A percentile compares a stretch with the other conserved stretches of the same genome.
phyloP scores from a whole-genome alignment of 495 filamentous ascomycete genomes.

The Diplogelasinospora grovesii region DNA sequence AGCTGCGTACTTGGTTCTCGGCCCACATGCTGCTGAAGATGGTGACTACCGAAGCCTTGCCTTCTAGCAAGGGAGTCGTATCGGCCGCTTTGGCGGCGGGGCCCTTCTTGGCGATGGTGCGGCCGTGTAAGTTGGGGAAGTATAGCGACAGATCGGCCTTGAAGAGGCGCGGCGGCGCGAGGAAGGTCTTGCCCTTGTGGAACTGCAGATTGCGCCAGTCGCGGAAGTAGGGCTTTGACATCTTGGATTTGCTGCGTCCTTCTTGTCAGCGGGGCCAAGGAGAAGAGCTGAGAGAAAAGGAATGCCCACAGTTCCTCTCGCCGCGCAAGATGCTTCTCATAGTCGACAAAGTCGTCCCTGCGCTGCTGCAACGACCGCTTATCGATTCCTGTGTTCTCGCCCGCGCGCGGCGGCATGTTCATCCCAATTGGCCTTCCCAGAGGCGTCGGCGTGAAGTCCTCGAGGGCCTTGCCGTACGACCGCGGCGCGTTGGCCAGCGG shows the following conservation, averaged over 20 bases:
- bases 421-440: conserved; percentile 80
- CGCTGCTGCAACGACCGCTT: conserved; percentile 56
- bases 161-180: conserved; percentile 71
- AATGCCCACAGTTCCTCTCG: conserved; percentile 61
- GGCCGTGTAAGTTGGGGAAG: conserved; percentile 86
- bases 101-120: conserved; percentile 53
- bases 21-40: conserved; percentile 81
- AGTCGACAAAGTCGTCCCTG: conserved; percentile 75
- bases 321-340: conserved; percentile 69
- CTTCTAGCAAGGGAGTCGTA: conserved; percentile 65
- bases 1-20: conserved; percentile 68
- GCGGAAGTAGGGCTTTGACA: conserved; percentile 82
- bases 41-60: conserved; percentile 68
- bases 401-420: conserved; percentile 57
- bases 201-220: conserved; percentile 81
- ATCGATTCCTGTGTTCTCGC: conserved; percentile 77
- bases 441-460: conserved; percentile 57
- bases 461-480: conserved; percentile 48
- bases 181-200: conserved; percentile 82
- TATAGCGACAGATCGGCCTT: conserved; percentile 67
- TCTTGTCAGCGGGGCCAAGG: background rate
- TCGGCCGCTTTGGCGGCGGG: conserved; percentile 34
- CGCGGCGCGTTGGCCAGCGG: conserved; percentile 45
- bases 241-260: conserved; percentile 42
- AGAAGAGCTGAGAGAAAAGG: background rate